phyloP scores from a whole-genome alignment of 2,329 filamentous ascomycete genomes.

The Arachnopeziza araneosa region DNA sequence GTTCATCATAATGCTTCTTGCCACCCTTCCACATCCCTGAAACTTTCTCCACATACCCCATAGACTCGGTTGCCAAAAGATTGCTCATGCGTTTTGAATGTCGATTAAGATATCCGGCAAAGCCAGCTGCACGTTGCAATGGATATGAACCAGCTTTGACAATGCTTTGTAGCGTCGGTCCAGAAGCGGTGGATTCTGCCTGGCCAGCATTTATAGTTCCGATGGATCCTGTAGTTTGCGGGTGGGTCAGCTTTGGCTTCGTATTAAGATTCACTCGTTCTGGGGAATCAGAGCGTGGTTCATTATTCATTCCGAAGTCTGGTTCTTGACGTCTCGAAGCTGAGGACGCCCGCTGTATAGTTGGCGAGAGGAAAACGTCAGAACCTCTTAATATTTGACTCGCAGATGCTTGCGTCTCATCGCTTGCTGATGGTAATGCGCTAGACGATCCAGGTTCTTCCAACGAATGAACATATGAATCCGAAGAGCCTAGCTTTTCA shows the following conservation, averaged over 20 bases:
- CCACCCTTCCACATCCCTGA: constrained; percentile 96
- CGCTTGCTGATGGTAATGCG: constrained; percentile 60
- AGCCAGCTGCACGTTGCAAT: constrained; percentile 73
- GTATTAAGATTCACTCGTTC: constrained; percentile 1
- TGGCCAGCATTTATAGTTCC: constrained; percentile 16
- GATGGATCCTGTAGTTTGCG: constrained; percentile 22
- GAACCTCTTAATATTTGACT: constrained; percentile 87
- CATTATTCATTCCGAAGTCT: constrained; percentile 9
- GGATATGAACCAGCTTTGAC: constrained; percentile 65
- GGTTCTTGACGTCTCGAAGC: constrained; percentile 16
- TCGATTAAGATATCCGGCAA: constrained; percentile 77
- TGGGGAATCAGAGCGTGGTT: constrained; percentile 18
- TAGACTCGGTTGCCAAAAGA: constrained; percentile 80
- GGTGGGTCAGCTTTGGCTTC: constrained; percentile 11
- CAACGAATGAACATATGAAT: constrained; percentile 69
- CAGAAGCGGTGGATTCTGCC: constrained; percentile 35
- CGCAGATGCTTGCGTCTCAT: constrained; percentile 72
- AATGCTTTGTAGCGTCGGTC: constrained; percentile 52
- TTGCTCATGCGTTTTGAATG: constrained; percentile 77
- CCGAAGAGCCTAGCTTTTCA: constrained; percentile 58
- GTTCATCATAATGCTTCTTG: constrained; percentile 77
- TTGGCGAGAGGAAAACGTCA: constrained; percentile 80
- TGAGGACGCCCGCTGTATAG: constrained; percentile 47
- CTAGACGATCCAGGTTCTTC: constrained; percentile 73
- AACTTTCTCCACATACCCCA: constrained; percentile 95